phyloP scores from a whole-genome alignment of 495 filamentous ascomycete species.

The Hypoxylon fuscum region DNA sequence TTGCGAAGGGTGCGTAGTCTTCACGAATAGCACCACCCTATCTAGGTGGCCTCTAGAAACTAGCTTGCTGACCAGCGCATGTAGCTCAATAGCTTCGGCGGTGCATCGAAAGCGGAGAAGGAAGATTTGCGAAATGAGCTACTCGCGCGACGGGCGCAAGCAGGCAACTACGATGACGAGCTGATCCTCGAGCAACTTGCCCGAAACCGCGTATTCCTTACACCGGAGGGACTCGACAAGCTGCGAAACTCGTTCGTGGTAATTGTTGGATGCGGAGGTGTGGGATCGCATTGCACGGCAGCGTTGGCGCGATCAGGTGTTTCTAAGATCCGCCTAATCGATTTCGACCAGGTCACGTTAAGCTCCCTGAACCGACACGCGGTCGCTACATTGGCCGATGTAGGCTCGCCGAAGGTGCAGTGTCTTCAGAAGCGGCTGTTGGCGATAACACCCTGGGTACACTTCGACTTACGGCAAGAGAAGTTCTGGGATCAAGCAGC shows the following conservation, averaged over 20 bases:
- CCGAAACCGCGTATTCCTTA: conserved; percentile 92
- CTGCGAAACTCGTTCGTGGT: conserved; percentile 85
- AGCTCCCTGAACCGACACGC: conserved; percentile 94
- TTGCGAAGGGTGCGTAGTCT: conserved; percentile 43
- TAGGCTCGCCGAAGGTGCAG: conserved; percentile 93
- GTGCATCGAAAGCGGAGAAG: conserved; percentile 66
- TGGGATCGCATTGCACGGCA: conserved; percentile 89
- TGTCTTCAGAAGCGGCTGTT: conserved; percentile 80
- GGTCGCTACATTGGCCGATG: conserved; percentile 90
- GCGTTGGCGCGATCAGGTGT: conserved; percentile 91
- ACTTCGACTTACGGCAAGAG: conserved; percentile 87
- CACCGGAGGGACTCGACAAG: conserved; percentile 76
- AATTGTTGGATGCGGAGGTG: conserved; percentile 92
- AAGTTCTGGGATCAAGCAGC: conserved; percentile 77
- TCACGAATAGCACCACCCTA: background rate
- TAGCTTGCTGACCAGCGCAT: conserved; percentile 48
- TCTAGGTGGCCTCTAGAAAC: background rate
- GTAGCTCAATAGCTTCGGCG: conserved; percentile 81
- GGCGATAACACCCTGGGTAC: conserved; percentile 88
- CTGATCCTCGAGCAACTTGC: conserved; percentile 96
- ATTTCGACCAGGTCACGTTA: conserved; percentile 97
- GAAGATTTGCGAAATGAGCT: conserved; percentile 81
- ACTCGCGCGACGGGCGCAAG: conserved; percentile 80
- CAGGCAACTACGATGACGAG: conserved; percentile 93
- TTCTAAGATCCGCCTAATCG: conserved; percentile 84